Evolutionary conservation across 2,329 filamentous ascomycete species (phyloP), one percentile per base, ranked within the genome.

Genomic region (Epicoccum sorghinum): DNA sequence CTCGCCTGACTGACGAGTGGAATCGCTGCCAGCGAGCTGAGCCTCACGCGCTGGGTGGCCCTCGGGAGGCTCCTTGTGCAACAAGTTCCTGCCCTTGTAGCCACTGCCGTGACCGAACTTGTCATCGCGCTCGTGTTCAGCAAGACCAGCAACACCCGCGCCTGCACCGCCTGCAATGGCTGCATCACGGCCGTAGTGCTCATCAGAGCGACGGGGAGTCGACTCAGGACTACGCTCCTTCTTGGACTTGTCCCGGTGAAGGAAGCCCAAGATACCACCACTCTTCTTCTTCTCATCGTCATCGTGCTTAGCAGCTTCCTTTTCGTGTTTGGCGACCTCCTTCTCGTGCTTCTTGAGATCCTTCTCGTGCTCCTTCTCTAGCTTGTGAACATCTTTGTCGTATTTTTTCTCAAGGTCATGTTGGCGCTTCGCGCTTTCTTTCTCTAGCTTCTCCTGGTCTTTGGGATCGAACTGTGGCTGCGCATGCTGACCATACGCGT

Each of bases 1-100:
- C 24, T 60, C 51, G 23, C 30, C 40, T 29, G 50, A 43, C 13
- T 35, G 40, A 22, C 40, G 39, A 27, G 25, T 42, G 12, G 40
- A 14, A 12, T 24, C 37, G 8, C 58, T 58, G 46, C 48, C 39
- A 36, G 43, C 33, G 29, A 55, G 36, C 5, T 41, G 45, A 7
- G 64, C 58, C 14, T 73, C 68, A 5, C 65, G 53, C 7, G 68
- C 70, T 2, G 70, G 69, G 53, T 76, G 68, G 2, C 70, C 71
- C 29, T 63, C 60, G 6, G 76, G 75, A 8, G 76, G 75, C 23
- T 77, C 74, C 58, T 79, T 78, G 62, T 77, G 75, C 36, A 79
- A 61, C 18, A 66, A 72, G 49, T 76, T 69, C 33, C 69, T 69
- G 13, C 67, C 67, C 27, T 72, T 65, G 29, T 67, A 62, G 13